Evolutionary conservation across 495 filamentous ascomycete genomes (phyloP).

Genomic region (Aspergillus nanangensis): DNA sequence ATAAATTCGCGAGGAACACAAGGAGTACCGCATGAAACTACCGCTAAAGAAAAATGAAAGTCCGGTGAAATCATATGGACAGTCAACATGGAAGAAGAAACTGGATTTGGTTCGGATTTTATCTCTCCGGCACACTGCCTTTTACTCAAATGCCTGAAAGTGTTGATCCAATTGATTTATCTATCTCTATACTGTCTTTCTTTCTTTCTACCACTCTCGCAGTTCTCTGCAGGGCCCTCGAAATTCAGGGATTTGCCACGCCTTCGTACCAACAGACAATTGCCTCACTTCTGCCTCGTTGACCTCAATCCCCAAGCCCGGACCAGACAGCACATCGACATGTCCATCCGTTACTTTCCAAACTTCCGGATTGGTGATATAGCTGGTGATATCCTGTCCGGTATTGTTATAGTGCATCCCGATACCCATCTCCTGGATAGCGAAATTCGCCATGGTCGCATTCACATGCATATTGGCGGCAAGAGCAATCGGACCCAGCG

Average conservation of each 20-base stretch:
- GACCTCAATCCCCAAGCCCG: conserved; percentile 69
- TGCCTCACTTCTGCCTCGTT: conserved; percentile 58
- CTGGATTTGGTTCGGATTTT: background rate
- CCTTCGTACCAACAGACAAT: background rate
- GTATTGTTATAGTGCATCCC: conserved; percentile 75
- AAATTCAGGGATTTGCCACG: conserved; percentile 9
- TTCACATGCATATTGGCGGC: conserved; percentile 68
- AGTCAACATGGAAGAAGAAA: background rate
- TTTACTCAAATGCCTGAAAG: background rate
- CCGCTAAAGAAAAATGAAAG: background rate
- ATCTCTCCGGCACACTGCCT: background rate
- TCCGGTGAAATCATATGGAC: background rate
- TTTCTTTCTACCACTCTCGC: conserved; percentile 7
- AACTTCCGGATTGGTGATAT: conserved; percentile 55
- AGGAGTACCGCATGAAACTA: background rate
- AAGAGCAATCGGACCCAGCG: conserved; percentile 69
- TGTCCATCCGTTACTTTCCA: conserved; percentile 63
- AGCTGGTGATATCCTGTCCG: conserved; percentile 59
- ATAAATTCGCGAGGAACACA: background rate
- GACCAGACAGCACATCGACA: conserved; percentile 54
- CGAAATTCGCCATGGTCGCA: conserved; percentile 60
- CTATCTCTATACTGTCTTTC: background rate
- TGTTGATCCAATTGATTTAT: background rate
- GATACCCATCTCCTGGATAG: conserved; percentile 74
- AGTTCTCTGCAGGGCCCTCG: conserved; percentile 5